phyloP scores from a whole-genome alignment of 306 rosid genomes.

The Gleditsia sinensis region DNA sequence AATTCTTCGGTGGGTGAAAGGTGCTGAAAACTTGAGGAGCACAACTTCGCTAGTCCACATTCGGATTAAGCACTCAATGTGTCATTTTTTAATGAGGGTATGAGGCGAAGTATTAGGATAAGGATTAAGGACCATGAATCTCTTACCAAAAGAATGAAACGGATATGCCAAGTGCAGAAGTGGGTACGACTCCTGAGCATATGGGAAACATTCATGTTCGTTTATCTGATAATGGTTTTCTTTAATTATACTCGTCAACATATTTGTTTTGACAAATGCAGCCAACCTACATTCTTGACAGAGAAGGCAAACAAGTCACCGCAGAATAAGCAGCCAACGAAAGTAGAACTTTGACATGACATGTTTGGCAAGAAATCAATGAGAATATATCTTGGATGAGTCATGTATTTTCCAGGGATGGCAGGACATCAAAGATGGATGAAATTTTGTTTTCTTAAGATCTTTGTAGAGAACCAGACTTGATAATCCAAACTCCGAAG shows the following conservation, averaged over 20 bases:
- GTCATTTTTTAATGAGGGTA: too few relatives aligned
- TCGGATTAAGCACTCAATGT: neutral
- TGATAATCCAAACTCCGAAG: neutral
- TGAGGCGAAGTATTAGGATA: too few relatives aligned
- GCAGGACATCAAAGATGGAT: neutral
- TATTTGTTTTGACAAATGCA: conserved; percentile 49
- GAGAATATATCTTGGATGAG: conserved; percentile 11
- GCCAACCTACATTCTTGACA: conserved; percentile 7
- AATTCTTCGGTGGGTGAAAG: conserved; percentile 36
- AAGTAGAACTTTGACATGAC: conserved; percentile 1
- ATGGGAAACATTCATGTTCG: conserved; percentile 44
- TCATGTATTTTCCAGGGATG: neutral
- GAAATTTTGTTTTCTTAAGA: neutral
- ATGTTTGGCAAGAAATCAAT: conserved; percentile 41
- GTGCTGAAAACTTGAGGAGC: conserved; percentile 16
- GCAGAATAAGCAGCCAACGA: neutral
- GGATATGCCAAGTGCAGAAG: conserved; percentile 35
- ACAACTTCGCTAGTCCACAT: conserved; percentile 14
- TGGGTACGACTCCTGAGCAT: conserved; percentile 44
- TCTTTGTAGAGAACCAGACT: neutral
- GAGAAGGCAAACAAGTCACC: conserved; percentile 11
- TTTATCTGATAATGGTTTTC: conserved; percentile 47
- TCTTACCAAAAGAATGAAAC: conserved; percentile 23
- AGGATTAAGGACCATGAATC: too few relatives aligned
- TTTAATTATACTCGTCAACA: conserved; percentile 46